Conservation (phyloP, 2,329 filamentous ascomycete species). For the Fusarium torulosum region DNA sequence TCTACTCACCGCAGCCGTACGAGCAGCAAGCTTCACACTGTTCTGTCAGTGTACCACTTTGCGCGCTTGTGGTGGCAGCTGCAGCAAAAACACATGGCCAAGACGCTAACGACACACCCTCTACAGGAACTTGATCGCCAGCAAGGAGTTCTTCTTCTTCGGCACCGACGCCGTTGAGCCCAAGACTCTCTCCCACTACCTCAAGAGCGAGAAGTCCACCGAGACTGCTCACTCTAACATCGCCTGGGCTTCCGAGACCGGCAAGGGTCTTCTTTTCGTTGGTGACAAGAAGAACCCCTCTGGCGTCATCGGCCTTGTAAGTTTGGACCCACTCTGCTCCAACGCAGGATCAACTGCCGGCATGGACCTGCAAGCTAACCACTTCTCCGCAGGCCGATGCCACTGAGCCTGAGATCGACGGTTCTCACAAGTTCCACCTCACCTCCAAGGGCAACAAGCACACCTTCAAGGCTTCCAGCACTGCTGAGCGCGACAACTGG, state of each 20-base stretch:
- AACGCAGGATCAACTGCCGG: constrained; percentile 36
- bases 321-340: constrained; percentile 51
- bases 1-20: background rate
- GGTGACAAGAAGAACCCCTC: constrained; percentile 85
- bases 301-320: constrained; percentile 87
- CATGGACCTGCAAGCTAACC: constrained; percentile 29
- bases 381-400: constrained; percentile 64
- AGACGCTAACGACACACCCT: constrained; percentile 40
- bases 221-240: constrained; percentile 80
- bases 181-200: constrained; percentile 80
- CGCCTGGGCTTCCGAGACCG: constrained; percentile 92
- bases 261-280: constrained; percentile 94
- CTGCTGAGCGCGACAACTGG: constrained; percentile 92
- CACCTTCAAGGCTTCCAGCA: constrained; percentile 83
- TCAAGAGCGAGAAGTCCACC: constrained; percentile 88
- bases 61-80: background rate
- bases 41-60: background rate
- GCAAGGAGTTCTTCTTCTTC: constrained; percentile 95
- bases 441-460: constrained; percentile 90
- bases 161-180: constrained; percentile 78
- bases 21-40: background rate
- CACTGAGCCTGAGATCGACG: constrained; percentile 80
- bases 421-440: constrained; percentile 86
- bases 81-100: background rate
- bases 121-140: constrained; percentile 83